phyloP scores from a whole-genome alignment of 176 grass and related monocot genomes.

The Carex kokanica region DNA sequence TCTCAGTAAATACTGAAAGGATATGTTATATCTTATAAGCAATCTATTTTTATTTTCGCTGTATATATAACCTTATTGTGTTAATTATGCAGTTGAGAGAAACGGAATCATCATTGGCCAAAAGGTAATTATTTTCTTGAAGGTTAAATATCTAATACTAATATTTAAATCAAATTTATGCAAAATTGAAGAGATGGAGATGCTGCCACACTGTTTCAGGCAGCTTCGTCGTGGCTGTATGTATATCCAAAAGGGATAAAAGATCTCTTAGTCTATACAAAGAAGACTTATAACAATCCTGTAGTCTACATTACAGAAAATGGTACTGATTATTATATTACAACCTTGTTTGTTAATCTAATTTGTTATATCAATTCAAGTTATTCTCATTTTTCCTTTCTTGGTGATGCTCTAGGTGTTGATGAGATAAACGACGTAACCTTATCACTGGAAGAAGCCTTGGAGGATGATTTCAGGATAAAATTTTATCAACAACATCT shows the following conservation, averaged over 20 bases:
- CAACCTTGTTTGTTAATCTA: not conserved
- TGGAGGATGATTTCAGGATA: constrained; percentile 60
- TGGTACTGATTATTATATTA: constrained; percentile 35
- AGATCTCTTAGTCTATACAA: constrained; percentile 67
- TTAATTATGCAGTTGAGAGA: constrained; percentile 51
- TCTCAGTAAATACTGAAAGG: not conserved
- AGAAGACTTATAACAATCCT: constrained; percentile 71
- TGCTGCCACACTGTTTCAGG: constrained; percentile 33
- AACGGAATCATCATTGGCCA: constrained; percentile 73
- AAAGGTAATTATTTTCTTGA: constrained; percentile 44
- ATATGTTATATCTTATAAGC: not conserved
- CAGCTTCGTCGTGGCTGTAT: constrained; percentile 64
- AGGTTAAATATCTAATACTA: constrained; percentile 4
- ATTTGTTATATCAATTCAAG: not conserved
- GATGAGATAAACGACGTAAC: constrained; percentile 65
- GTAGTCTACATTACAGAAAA: constrained; percentile 89
- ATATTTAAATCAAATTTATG: not conserved
- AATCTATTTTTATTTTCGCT: not conserved
- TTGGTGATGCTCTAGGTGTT: constrained; percentile 37
- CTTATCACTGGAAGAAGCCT: constrained; percentile 47
- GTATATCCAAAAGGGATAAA: constrained; percentile 77
- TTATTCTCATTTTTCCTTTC: not conserved
- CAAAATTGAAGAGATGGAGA: constrained; percentile 7
- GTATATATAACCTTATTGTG: constrained; percentile 27
- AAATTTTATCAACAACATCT: constrained; percentile 60